Percentiles rank a stretch among this genome's conserved stretches.
These are phyloP conservation scores for Neurospora sp. DNA, from an alignment of 2,329 filamentous ascomycete genomes.

Conservation along the genomic window DNA sequence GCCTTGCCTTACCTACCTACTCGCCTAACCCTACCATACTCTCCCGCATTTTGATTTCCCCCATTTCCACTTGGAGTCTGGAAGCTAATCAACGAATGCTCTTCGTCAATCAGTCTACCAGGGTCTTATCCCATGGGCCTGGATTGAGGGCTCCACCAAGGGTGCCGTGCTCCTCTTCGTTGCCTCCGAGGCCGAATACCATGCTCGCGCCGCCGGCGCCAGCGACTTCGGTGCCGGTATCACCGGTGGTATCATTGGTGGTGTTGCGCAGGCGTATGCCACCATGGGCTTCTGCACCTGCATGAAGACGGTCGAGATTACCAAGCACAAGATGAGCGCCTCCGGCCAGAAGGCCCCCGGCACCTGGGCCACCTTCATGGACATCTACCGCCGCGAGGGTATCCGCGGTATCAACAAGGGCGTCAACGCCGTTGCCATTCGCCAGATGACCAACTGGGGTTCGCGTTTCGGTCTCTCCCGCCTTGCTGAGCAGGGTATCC, in stretches of 20 bases:
- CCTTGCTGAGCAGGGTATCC: slow-evolving; percentile 83
- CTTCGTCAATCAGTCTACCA: slow-evolving; percentile 68
- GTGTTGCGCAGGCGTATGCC: slow-evolving; percentile 95
- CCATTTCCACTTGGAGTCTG: slow-evolving; percentile 2
- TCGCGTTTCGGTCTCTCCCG: slow-evolving; percentile 89
- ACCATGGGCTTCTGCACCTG: slow-evolving; percentile 99
- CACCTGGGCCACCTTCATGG: slow-evolving; percentile 92
- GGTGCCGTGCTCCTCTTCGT: slow-evolving; percentile 98
- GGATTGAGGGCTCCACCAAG: slow-evolving; percentile 99
- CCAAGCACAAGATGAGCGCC: slow-evolving; percentile 89
- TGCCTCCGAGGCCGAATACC: slow-evolving; percentile 95
- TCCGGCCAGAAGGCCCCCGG: slow-evolving; percentile 75
- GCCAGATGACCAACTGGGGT: slow-evolving; percentile 99
- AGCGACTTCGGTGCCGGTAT: slow-evolving; percentile 85
- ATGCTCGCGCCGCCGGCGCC: slow-evolving; percentile 74
- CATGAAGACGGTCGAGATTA: slow-evolving; percentile 99
- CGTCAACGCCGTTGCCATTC: slow-evolving; percentile 96
- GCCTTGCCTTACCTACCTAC: background rate
- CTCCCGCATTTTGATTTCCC: slow-evolving; percentile 11
- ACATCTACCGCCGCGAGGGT: slow-evolving; percentile 91
- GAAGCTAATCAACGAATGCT: slow-evolving; percentile 2
- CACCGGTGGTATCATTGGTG: slow-evolving; percentile 80
- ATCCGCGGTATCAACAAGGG: slow-evolving; percentile 96
- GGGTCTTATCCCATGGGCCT: slow-evolving; percentile 98
- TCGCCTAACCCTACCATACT: background rate